These are phyloP conservation scores for Pontederia crassipes DNA, from an alignment of 176 grass and related monocot genomes.

Conservation along the genomic window DNA sequence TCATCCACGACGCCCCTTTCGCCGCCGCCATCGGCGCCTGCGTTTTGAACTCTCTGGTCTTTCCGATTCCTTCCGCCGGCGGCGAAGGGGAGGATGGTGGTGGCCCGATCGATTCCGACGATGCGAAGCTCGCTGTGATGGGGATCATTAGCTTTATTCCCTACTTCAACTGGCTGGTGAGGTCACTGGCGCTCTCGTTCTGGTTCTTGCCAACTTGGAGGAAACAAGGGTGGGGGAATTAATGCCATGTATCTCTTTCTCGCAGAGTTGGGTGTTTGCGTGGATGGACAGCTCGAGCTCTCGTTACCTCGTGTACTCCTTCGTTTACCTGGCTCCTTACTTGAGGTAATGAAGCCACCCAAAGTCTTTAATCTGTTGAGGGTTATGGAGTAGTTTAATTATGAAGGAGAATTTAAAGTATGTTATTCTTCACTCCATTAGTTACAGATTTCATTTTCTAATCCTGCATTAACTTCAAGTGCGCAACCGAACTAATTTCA, in stretches of 20 bases:
- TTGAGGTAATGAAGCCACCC: conserved; percentile 47
- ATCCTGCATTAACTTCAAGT: no score
- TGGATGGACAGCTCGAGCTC: conserved; percentile 69
- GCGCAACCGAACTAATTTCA: no score
- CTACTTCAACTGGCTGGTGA: conserved; percentile 99
- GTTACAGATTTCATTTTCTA: no score
- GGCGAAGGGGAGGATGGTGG: conserved; percentile 30
- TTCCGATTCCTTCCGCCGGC: conserved; percentile 17
- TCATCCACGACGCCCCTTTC: conserved; percentile 74
- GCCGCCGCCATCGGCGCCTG: conserved; percentile 74
- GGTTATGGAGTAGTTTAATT: no score
- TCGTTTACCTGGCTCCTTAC: conserved; percentile 86
- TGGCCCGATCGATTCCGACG: conserved; percentile 45
- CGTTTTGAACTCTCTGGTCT: conserved; percentile 55
- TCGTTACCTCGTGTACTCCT: conserved; percentile 69
- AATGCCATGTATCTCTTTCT: not conserved
- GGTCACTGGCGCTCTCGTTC: not conserved
- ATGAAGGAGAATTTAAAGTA: no score
- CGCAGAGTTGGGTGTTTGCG: conserved; percentile 90
- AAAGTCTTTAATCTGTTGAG: not conserved
- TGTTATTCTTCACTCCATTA: no score
- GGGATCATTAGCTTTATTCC: conserved; percentile 84
- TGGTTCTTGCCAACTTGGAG: not conserved
- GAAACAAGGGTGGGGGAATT: not conserved
- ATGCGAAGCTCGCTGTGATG: conserved; percentile 86